Conservation (phyloP, 163 green algal genomes). For the Scenedesmus sp. region DNA sequence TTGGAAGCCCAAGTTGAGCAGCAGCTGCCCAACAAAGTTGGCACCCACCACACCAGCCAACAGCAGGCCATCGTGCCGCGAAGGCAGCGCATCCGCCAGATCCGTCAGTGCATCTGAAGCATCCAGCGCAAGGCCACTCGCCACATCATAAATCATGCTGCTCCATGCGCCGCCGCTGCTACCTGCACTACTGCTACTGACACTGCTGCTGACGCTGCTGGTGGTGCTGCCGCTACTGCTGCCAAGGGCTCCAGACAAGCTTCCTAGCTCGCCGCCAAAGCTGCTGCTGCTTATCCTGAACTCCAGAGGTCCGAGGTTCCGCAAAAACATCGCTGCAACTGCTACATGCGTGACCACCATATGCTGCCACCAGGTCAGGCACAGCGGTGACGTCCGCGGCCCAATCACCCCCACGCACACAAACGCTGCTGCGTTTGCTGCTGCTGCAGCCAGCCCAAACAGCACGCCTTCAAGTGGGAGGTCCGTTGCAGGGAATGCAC, state of each 20-base stretch:
- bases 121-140: not conserved
- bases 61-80: not conserved
- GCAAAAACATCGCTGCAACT: not conserved
- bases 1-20: constrained; percentile 40
- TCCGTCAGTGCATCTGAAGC: not conserved
- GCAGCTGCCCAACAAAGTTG: constrained; percentile 40
- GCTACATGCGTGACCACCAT: constrained; percentile 21
- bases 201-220: not conserved
- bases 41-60: not conserved
- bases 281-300: not conserved
- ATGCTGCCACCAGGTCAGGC: constrained; percentile 37
- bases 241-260: not conserved
- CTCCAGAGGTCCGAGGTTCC: not conserved
- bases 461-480: constrained; percentile 4
- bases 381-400: not conserved
- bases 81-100: not conserved
- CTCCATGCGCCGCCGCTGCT: not conserved
- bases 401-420: constrained; percentile 30
- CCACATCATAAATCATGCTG: not conserved
- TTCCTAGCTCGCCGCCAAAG: not conserved
- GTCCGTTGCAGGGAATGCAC: constrained; percentile 13
- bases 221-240: not conserved
- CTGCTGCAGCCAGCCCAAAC: constrained; percentile 33
- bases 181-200: not conserved
- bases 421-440: constrained; percentile 41